Conservation (phyloP, 2,329 filamentous ascomycete species). For the Neonectria neomacrospora region DNA sequence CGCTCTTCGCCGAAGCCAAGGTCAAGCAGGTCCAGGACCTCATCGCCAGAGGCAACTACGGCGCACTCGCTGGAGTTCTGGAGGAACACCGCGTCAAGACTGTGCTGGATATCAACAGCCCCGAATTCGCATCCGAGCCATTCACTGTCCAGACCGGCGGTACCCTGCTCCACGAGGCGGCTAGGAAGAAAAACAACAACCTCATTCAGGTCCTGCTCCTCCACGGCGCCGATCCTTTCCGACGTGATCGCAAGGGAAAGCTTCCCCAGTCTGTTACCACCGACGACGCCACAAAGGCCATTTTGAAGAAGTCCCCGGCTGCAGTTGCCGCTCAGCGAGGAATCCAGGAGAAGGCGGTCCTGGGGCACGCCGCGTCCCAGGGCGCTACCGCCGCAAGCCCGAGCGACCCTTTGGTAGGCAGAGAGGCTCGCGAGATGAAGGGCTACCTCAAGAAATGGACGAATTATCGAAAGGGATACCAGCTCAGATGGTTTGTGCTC, state of each 20-base stretch:
- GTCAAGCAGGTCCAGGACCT: conserved; percentile 85
- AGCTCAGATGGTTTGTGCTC: conserved; percentile 96
- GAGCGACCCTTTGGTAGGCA: conserved; percentile 74
- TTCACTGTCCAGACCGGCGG: conserved; percentile 84
- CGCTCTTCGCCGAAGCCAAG: conserved; percentile 88
- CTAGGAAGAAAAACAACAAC: conserved; percentile 84
- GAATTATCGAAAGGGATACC: conserved; percentile 97
- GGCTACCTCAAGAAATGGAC: conserved; percentile 99
- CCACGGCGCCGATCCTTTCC: conserved; percentile 95
- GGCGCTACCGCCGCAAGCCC: conserved; percentile 63
- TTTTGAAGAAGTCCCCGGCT: conserved; percentile 93
- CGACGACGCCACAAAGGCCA: conserved; percentile 87
- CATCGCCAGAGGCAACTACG: conserved; percentile 78
- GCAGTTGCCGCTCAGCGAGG: conserved; percentile 93
- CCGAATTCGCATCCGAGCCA: conserved; percentile 86
- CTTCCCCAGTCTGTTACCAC: conserved; percentile 96
- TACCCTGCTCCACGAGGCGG: conserved; percentile 92
- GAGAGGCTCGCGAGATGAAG: conserved; percentile 96
- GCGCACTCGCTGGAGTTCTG: conserved; percentile 79
- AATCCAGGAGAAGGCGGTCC: conserved; percentile 96
- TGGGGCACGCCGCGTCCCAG: conserved; percentile 76
- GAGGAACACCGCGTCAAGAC: conserved; percentile 88
- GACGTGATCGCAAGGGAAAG: conserved; percentile 93
- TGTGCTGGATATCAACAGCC: conserved; percentile 90
- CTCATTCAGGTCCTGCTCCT: conserved; percentile 91